phyloP scores from a whole-genome alignment of 768 basidiomycete species.

The Mrakia blollopis region DNA sequence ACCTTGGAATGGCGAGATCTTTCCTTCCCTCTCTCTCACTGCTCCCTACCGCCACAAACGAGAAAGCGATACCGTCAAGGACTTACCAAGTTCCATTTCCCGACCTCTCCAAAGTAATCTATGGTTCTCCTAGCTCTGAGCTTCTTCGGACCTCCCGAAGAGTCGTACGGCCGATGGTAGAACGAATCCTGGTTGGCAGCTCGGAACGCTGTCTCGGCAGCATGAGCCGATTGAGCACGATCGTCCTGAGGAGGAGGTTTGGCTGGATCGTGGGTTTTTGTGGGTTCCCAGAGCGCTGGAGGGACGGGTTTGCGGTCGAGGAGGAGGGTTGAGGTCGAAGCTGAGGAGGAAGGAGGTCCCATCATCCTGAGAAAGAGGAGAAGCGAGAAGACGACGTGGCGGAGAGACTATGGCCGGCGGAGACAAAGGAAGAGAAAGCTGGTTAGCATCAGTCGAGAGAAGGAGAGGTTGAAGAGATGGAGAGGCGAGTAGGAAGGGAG shows the following conservation, averaged over 20 bases:
- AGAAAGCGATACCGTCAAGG: slow-evolving; percentile 5
- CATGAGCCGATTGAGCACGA: slow-evolving; percentile 23
- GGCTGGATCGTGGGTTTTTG: slow-evolving; percentile 1
- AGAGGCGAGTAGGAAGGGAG: too few relatives aligned
- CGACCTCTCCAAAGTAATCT: slow-evolving; percentile 85
- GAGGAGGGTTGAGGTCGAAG: slow-evolving; percentile 14
- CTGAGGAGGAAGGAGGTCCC: slow-evolving; percentile 11
- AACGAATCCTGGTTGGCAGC: slow-evolving; percentile 18
- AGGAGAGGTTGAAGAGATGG: too few relatives aligned
- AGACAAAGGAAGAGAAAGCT: too few relatives aligned
- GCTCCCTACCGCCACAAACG: background rate
- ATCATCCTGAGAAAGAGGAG: background rate
- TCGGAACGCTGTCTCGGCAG: slow-evolving; percentile 30
- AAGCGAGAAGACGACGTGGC: too few relatives aligned
- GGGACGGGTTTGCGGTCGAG: background rate
- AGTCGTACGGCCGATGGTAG: slow-evolving; percentile 17
- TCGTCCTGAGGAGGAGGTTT: slow-evolving; percentile 26
- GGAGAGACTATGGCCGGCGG: too few relatives aligned
- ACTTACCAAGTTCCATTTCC: slow-evolving; percentile 76
- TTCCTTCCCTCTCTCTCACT: background rate
- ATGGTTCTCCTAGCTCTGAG: slow-evolving; percentile 89
- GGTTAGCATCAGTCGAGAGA: too few relatives aligned
- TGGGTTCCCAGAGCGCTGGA: slow-evolving; percentile 25
- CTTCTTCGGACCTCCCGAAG: slow-evolving; percentile 65
- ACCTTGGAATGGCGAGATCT: background rate